phyloP scores from a whole-genome alignment of 768 basidiomycete genomes.

The Termitomyces sp. region DNA sequence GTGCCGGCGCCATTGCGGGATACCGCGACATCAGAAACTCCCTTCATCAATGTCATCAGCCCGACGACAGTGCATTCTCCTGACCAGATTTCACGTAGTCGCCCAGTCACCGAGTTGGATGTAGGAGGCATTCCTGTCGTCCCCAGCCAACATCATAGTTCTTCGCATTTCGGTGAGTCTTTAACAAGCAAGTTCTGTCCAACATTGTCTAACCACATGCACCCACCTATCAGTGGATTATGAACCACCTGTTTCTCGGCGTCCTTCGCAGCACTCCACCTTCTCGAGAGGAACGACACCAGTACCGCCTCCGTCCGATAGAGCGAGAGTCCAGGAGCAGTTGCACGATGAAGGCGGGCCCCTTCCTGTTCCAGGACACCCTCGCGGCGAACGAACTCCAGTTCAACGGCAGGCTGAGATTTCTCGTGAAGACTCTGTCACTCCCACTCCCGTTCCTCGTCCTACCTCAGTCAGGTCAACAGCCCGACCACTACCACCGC shows the following conservation, averaged over 20 bases:
- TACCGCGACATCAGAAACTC: neutral
- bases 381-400: neutral
- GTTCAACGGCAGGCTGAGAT: slow-evolving; percentile 1
- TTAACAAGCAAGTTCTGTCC: neutral
- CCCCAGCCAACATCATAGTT: neutral
- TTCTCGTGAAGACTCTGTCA: neutral
- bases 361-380: slow-evolving; percentile 9
- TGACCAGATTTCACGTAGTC: neutral
- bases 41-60: slow-evolving; percentile 13
- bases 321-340: neutral
- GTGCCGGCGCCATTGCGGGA: neutral
- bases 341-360: slow-evolving; percentile 1
- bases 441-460: neutral
- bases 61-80: slow-evolving; percentile 8
- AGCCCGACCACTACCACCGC: neutral
- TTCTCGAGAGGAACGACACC: neutral
- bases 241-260: neutral
- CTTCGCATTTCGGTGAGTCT: slow-evolving; percentile 9
- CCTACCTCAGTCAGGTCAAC: slow-evolving; percentile 3
- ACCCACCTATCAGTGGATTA: slow-evolving; percentile 3
- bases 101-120: neutral
- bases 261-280: neutral
- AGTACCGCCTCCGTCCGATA: neutral
- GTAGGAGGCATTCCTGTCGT: neutral
- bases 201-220: neutral